These are phyloP conservation scores for Aspergillus phoenicis DNA, from an alignment of 2,329 filamentous ascomycete genomes.

Conservation along the genomic window DNA sequence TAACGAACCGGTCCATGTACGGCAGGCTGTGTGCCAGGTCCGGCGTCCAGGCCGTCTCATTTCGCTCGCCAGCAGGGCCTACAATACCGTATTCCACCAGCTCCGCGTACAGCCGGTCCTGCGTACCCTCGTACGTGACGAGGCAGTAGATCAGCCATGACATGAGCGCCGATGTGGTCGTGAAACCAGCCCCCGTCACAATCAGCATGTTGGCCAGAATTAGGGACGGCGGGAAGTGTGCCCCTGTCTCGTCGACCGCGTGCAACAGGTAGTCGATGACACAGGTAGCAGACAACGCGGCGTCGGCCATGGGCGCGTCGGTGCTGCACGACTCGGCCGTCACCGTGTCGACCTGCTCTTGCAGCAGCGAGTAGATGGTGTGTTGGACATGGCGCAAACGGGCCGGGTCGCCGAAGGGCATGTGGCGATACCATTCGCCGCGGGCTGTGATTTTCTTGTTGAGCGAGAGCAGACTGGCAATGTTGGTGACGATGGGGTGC, in stretches of 20 bases:
- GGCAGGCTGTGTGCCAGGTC: constrained; percentile 39
- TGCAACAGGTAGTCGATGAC: too few species aligned
- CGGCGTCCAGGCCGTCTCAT: constrained; percentile 38
- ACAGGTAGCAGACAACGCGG: too few species aligned
- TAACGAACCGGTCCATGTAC: constrained; percentile 59
- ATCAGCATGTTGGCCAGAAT: constrained; percentile 45
- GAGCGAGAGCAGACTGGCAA: constrained; percentile 55
- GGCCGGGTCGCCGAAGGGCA: constrained; percentile 60
- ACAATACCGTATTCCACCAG: constrained; percentile 48
- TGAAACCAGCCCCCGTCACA: constrained; percentile 61
- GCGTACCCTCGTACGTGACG: constrained; percentile 56
- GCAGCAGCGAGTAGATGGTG: too few species aligned
- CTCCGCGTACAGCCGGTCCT: constrained; percentile 61
- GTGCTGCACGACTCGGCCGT: too few species aligned
- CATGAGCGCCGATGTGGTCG: constrained; percentile 58
- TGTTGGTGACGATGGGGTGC: constrained; percentile 53
- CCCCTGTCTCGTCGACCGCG: too few species aligned
- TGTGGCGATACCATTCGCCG: constrained; percentile 56
- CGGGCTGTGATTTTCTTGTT: constrained; percentile 60
- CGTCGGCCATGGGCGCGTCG: too few species aligned
- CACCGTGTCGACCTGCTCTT: too few species aligned
- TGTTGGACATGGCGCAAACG: constrained; percentile 32
- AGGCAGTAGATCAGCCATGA: constrained; percentile 60
- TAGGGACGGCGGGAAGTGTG: too few species aligned
- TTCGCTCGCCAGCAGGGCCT: too few species aligned